These are phyloP conservation scores for Coemansia sp. DNA, from an alignment of 192 early-diverging fungal species.

Conservation along the genomic window DNA sequence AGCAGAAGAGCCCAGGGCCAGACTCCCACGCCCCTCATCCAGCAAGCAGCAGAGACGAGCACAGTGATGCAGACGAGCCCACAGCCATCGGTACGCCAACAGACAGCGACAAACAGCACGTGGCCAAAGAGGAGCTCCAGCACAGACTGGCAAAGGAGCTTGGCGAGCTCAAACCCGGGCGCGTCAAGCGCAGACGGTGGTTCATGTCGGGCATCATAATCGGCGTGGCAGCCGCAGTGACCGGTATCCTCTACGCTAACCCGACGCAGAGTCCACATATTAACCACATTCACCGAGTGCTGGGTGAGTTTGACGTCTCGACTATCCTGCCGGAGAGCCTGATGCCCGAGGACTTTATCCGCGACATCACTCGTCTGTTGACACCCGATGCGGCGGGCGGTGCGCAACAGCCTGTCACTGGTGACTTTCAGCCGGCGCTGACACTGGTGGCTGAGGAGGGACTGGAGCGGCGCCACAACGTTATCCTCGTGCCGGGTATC, in stretches of 20 bases:
- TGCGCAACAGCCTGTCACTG: constrained; percentile 12
- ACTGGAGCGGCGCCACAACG: constrained; percentile 50
- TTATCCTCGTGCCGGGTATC: constrained; percentile 84
- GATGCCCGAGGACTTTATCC: constrained; percentile 65
- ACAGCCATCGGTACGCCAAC: constrained; percentile 28
- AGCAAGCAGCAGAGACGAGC: not conserved
- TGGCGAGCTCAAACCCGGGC: constrained; percentile 2
- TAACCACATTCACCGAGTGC: constrained; percentile 40
- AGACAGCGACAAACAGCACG: not conserved
- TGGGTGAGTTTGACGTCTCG: constrained; percentile 64
- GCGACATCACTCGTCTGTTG: constrained; percentile 57
- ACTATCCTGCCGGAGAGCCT: constrained; percentile 63
- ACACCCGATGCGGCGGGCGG: constrained; percentile 11
- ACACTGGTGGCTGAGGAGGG: constrained; percentile 26
- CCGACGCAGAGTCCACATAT: constrained; percentile 50
- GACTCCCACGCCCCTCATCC: not conserved
- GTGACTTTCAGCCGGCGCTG: constrained; percentile 45
- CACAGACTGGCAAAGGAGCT: constrained; percentile 3
- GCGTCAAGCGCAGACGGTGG: constrained; percentile 41
- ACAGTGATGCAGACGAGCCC: constrained; percentile 10
- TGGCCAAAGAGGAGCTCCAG: constrained; percentile 4
- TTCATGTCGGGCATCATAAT: constrained; percentile 59
- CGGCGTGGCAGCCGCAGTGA: constrained; percentile 51
- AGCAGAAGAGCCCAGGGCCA: not conserved
- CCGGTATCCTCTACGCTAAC: constrained; percentile 43